Percentiles rank a stretch among this genome's conserved stretches.
phyloP scores from a whole-genome alignment of 2,329 filamentous ascomycete genomes.

The Podosphaera fusca region DNA sequence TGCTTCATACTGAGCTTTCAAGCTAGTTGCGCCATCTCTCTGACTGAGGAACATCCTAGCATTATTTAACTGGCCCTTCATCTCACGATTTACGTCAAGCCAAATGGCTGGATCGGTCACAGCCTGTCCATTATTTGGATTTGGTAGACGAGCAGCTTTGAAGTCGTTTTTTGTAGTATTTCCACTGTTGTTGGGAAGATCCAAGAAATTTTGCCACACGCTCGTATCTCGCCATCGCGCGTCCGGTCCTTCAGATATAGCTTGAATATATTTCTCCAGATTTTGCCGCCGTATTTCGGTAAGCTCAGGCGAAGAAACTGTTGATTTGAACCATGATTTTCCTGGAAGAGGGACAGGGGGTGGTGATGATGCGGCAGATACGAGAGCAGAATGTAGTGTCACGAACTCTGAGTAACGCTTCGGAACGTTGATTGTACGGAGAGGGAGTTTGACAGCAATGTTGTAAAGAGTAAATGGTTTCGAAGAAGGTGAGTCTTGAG shows the following conservation, averaged over 20 bases:
- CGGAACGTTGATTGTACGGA: constrained; percentile 51
- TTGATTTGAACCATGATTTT: constrained; percentile 60
- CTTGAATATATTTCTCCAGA: constrained; percentile 48
- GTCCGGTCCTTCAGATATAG: constrained; percentile 52
- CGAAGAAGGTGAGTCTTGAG: constrained; percentile 12
- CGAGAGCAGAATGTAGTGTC: constrained; percentile 38
- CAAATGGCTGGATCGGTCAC: constrained; percentile 27
- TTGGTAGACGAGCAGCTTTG: constrained; percentile 12
- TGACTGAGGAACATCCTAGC: constrained; percentile 41
- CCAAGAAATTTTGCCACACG: constrained; percentile 51
- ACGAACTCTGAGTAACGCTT: constrained; percentile 70
- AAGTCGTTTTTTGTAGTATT: constrained; percentile 13
- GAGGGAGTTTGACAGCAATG: constrained; percentile 51
- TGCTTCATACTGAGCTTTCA: constrained; percentile 35
- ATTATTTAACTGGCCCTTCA: constrained; percentile 48
- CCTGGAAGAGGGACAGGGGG: constrained; percentile 45
- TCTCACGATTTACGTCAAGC: constrained; percentile 52
- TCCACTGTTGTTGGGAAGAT: constrained; percentile 30
- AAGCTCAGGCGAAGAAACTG: constrained; percentile 42
- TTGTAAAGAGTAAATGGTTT: constrained; percentile 54
- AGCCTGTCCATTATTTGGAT: constrained; percentile 7
- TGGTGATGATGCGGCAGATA: constrained; percentile 31
- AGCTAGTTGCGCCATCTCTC: constrained; percentile 35
- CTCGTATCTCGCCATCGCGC: constrained; percentile 51
- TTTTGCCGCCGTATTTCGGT: constrained; percentile 45